A percentile compares a stretch with the other conserved stretches of the same genome.
Conservation (phyloP, 148 eudicot species). For the Vaccinium corymbosum region DNA sequence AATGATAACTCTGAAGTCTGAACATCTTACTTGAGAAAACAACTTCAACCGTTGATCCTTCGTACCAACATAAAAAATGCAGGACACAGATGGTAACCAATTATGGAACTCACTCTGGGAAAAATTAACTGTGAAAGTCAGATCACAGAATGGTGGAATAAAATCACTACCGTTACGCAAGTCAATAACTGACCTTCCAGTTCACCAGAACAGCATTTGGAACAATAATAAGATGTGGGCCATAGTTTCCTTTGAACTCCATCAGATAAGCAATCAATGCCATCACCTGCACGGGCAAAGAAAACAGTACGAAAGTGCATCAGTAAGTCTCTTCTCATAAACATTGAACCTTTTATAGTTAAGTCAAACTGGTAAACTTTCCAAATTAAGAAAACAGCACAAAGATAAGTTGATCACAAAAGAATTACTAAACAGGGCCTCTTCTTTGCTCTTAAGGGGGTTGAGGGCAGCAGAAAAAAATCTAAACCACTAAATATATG, state of each 20-base stretch:
- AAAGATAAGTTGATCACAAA: not conserved
- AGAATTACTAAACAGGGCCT: not conserved
- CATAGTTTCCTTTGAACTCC: conserved; percentile 98
- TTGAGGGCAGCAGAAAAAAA: not conserved
- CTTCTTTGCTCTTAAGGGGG: not conserved
- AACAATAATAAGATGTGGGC: conserved; percentile 96
- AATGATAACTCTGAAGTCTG: not conserved
- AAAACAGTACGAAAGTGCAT: not conserved
- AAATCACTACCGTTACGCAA: not conserved
- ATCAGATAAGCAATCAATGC: conserved; percentile 93
- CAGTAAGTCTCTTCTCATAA: not conserved
- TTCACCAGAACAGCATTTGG: conserved; percentile 99
- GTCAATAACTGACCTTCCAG: conserved; percentile 75
- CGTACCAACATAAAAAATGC: conserved; percentile 88
- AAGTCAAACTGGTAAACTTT: not conserved
- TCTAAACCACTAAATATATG: not conserved
- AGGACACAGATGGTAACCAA: conserved; percentile 92
- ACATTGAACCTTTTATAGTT: not conserved
- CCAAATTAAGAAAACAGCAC: not conserved
- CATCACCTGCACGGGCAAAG: conserved; percentile 66
- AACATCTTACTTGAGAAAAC: conserved; percentile 79
- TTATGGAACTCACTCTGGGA: conserved; percentile 85
- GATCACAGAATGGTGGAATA: conserved; percentile 16
- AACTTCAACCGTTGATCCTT: conserved; percentile 89
- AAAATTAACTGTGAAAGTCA: conserved; percentile 3